A percentile compares a stretch with the other conserved stretches of the same genome.
Evolutionary conservation across 768 basidiomycete genomes (phyloP).

Genomic region (Crepidotus variabilis): DNA sequence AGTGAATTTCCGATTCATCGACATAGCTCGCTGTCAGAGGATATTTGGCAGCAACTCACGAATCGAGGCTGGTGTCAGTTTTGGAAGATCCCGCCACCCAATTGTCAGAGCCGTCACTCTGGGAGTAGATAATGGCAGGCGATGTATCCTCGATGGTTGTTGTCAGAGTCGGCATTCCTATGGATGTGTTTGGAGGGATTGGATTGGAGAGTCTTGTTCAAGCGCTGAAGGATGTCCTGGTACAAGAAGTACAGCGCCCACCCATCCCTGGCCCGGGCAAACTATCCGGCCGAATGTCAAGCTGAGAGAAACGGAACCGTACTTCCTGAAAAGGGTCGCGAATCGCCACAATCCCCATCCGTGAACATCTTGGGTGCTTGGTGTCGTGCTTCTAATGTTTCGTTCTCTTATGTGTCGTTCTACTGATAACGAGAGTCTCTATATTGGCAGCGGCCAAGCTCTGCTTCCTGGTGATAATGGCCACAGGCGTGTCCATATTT

Average conservation of each 20-base stretch:
- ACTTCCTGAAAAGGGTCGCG: too few species aligned
- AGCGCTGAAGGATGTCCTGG: neutral
- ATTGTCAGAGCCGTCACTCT: conserved; percentile 4
- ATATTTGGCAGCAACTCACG: conserved; percentile 10
- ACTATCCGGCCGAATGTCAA: neutral
- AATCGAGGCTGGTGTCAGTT: conserved; percentile 11
- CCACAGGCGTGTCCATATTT: too few species aligned
- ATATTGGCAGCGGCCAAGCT: too few species aligned
- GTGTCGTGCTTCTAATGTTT: too few species aligned
- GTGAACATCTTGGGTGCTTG: too few species aligned
- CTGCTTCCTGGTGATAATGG: too few species aligned
- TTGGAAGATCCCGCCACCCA: conserved; percentile 21
- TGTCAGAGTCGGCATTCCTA: conserved; percentile 26
- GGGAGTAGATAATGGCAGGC: conserved; percentile 24
- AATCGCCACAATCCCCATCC: too few species aligned
- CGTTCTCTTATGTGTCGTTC: too few species aligned
- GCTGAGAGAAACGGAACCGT: neutral
- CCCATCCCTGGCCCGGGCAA: neutral
- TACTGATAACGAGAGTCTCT: too few species aligned
- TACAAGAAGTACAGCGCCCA: neutral
- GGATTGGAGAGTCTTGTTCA: neutral
- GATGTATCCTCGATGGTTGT: conserved; percentile 32
- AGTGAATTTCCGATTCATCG: neutral
- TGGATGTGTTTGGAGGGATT: neutral
- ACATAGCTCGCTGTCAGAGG: too few species aligned